Evolutionary conservation across 1,284 basidiomycete species (phyloP).

Genomic region (Fomitopsis palustris): DNA sequence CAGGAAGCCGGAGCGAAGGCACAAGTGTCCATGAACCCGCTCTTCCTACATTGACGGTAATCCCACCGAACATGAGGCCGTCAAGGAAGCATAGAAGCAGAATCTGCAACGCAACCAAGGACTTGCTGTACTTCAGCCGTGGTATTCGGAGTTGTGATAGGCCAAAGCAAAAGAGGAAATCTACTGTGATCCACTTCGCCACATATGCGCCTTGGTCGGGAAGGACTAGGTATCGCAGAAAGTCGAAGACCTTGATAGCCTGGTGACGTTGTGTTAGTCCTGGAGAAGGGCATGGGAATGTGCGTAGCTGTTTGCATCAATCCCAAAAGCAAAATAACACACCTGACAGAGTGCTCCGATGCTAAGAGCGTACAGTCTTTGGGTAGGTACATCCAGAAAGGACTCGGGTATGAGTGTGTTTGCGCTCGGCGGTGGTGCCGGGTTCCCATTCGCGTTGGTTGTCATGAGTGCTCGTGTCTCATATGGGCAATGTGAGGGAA

Average conservation of each 20-base stretch:
- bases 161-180: slow-evolving; percentile 56
- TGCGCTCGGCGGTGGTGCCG: slow-evolving; percentile 7
- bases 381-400: slow-evolving; percentile 38
- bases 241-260: slow-evolving; percentile 67
- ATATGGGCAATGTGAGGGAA: background rate
- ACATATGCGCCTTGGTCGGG: slow-evolving; percentile 35
- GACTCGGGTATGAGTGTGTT: slow-evolving; percentile 30
- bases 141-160: slow-evolving; percentile 76
- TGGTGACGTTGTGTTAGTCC: slow-evolving; percentile 21
- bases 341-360: slow-evolving; percentile 44
- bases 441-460: slow-evolving; percentile 6
- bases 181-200: slow-evolving; percentile 70
- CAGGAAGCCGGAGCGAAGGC: slow-evolving; percentile 21
- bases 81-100: slow-evolving; percentile 56
- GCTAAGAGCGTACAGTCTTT: slow-evolving; percentile 45
- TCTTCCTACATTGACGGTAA: slow-evolving; percentile 28
- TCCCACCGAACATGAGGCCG: slow-evolving; percentile 69
- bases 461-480: slow-evolving; percentile 11
- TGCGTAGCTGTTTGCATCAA: background rate
- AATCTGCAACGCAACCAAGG: slow-evolving; percentile 59
- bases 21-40: slow-evolving; percentile 18
- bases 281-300: background rate
- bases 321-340: slow-evolving; percentile 8
- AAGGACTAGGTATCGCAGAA: slow-evolving; percentile 48
- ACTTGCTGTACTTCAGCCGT: slow-evolving; percentile 64